phyloP scores from a whole-genome alignment of 441 rosid genomes.

The Mallotus japonicus region DNA sequence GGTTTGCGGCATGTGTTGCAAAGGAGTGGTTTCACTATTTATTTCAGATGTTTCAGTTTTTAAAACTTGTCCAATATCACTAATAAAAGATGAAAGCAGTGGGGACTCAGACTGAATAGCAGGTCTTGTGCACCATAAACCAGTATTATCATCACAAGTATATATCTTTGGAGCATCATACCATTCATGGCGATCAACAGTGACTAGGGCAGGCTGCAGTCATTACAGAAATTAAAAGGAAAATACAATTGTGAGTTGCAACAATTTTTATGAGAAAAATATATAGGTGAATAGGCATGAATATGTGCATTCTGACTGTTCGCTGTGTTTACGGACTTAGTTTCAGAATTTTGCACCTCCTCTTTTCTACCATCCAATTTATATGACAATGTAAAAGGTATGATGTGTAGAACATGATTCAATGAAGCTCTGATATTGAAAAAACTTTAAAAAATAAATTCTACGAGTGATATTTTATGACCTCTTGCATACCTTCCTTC shows the following conservation, averaged over 20 bases:
- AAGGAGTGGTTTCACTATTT: constrained; percentile 40
- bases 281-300: neutral
- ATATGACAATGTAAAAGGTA: neutral
- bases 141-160: constrained; percentile 83
- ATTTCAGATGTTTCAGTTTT: constrained; percentile 26
- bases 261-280: neutral
- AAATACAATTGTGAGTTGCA: neutral
- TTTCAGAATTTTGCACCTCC: neutral
- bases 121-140: constrained; percentile 76
- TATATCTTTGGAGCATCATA: constrained; percentile 89
- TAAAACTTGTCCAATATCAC: constrained; percentile 29
- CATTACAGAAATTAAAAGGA: constrained; percentile 21
- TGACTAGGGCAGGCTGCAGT: constrained; percentile 83
- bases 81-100: constrained; percentile 34
- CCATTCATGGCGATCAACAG: constrained; percentile 97
- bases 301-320: neutral
- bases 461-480: constrained; percentile 4
- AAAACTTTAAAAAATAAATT: neutral
- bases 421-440: neutral
- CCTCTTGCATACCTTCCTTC: constrained; percentile 62
- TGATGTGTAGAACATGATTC: neutral
- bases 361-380: neutral
- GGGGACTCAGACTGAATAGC: constrained; percentile 47
- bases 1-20: constrained; percentile 48
- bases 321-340: neutral